phyloP scores from a whole-genome alignment of 768 basidiomycete genomes.

The Pleurotus platypus region DNA sequence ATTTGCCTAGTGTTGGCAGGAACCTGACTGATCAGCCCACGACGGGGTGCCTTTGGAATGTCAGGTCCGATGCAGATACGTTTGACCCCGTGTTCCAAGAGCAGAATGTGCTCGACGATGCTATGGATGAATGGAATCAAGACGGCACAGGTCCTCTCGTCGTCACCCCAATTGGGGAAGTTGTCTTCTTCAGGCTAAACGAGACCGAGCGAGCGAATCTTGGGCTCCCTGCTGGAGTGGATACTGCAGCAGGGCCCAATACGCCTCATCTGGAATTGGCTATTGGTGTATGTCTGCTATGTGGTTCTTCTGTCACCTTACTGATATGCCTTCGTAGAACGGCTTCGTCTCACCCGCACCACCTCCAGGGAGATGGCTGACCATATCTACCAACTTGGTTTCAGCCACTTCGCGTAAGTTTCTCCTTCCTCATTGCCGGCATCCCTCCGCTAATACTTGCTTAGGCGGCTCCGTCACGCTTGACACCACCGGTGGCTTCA shows the following conservation, averaged over 20 bases:
- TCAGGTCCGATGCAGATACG: constrained; percentile 12
- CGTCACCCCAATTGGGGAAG: constrained; percentile 6
- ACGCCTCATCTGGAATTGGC: constrained; percentile 32
- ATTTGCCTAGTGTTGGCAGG: constrained; percentile 20
- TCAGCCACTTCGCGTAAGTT: constrained; percentile 20
- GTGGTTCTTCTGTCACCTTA: not conserved
- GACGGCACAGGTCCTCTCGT: constrained; percentile 16
- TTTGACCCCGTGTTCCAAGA: constrained; percentile 11
- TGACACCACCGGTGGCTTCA: constrained; percentile 11
- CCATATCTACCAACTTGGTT: constrained; percentile 14
- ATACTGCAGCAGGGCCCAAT: constrained; percentile 32
- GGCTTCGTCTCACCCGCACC: constrained; percentile 9
- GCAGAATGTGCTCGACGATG: constrained; percentile 9
- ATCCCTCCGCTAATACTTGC: not conserved
- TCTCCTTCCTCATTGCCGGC: no score
- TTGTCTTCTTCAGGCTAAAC: not conserved
- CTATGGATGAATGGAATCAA: constrained; percentile 15
- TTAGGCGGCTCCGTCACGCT: constrained; percentile 23
- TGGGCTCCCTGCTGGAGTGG: constrained; percentile 22
- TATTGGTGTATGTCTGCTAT: constrained; percentile 21
- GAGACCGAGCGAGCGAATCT: constrained; percentile 9
- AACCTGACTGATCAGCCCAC: constrained; percentile 23
- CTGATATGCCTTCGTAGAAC: not conserved
- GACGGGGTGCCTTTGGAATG: not conserved
- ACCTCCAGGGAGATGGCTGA: constrained; percentile 14